These are phyloP conservation scores for Sedum album DNA, from an alignment of 164 flowering plant genomes.

Conservation along the genomic window DNA sequence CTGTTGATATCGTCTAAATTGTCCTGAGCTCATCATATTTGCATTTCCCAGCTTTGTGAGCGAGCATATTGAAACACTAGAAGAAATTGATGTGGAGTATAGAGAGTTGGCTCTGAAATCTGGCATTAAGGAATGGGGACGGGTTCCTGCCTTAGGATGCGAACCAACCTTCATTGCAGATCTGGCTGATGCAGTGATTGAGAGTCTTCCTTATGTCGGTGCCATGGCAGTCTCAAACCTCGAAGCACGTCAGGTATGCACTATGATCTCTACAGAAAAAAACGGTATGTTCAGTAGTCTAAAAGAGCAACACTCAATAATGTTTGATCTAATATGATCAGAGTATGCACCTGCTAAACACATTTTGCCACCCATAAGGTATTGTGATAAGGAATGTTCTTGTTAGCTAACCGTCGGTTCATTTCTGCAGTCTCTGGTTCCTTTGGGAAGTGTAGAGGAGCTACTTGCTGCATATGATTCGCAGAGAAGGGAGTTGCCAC, in stretches of 20 bases:
- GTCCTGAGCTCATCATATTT: neutral
- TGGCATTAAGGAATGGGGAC: slow-evolving; percentile 91
- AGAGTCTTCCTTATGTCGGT: slow-evolving; percentile 93
- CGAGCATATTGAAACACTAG: slow-evolving; percentile 96
- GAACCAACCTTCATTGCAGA: slow-evolving; percentile 88
- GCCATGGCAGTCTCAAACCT: slow-evolving; percentile 96
- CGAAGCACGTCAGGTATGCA: slow-evolving; percentile 85
- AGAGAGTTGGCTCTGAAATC: slow-evolving; percentile 88
- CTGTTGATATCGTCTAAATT: neutral
- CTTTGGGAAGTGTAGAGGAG: slow-evolving; percentile 93
- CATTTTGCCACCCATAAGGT: neutral
- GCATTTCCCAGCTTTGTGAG: slow-evolving; percentile 72
- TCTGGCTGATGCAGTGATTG: slow-evolving; percentile 97
- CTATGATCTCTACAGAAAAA: neutral
- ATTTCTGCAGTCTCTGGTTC: slow-evolving; percentile 74
- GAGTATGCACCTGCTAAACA: too few relatives aligned
- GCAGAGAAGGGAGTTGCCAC: slow-evolving; percentile 80
- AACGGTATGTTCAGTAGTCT: too few relatives aligned
- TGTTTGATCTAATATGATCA: too few relatives aligned
- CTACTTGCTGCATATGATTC: slow-evolving; percentile 89
- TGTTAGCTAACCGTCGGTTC: neutral
- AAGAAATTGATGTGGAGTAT: slow-evolving; percentile 97
- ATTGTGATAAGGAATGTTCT: neutral
- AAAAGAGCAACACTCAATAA: too few relatives aligned
- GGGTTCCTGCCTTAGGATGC: slow-evolving; percentile 94